Evolutionary conservation across 305 asterid species (phyloP).

Genomic region (Fraxinus xanthoxyloides): DNA sequence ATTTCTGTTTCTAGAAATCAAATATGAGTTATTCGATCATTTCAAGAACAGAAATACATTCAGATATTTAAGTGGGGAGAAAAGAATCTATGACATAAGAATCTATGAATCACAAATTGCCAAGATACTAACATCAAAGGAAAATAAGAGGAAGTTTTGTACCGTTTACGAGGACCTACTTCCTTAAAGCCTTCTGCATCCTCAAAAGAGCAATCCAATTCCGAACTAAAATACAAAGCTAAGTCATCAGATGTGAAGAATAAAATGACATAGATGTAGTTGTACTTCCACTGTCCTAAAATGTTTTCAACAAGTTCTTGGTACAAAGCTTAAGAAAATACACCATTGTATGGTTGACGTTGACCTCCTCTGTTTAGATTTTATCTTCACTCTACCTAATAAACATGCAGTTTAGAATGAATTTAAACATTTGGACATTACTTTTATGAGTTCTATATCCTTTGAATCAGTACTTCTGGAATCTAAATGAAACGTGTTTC

Average conservation of each 20-base stretch:
- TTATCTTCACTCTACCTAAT: neutral
- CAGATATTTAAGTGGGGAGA: neutral
- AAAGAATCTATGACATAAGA: neutral
- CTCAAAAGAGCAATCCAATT: constrained; percentile 16
- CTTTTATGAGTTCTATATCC: neutral
- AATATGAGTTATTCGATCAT: neutral
- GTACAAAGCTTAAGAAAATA: neutral
- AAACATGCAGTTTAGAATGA: neutral
- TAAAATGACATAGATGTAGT: neutral
- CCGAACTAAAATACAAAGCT: constrained; percentile 12
- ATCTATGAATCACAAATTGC: neutral
- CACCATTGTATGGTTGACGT: neutral
- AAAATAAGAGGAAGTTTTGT: neutral
- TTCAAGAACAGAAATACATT: neutral
- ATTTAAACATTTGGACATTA: neutral
- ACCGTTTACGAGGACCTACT: constrained; percentile 23
- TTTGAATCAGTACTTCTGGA: neutral
- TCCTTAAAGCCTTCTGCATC: constrained; percentile 24
- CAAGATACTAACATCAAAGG: neutral
- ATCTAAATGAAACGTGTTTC: neutral
- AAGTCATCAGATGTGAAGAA: neutral
- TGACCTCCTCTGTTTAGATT: neutral
- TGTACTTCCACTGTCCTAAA: neutral
- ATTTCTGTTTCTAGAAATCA: neutral
- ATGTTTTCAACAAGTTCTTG: neutral